These are phyloP conservation scores for Chlamydomonas asymmetrica DNA, from an alignment of 139 green algal genomes.

Conservation along the genomic window DNA sequence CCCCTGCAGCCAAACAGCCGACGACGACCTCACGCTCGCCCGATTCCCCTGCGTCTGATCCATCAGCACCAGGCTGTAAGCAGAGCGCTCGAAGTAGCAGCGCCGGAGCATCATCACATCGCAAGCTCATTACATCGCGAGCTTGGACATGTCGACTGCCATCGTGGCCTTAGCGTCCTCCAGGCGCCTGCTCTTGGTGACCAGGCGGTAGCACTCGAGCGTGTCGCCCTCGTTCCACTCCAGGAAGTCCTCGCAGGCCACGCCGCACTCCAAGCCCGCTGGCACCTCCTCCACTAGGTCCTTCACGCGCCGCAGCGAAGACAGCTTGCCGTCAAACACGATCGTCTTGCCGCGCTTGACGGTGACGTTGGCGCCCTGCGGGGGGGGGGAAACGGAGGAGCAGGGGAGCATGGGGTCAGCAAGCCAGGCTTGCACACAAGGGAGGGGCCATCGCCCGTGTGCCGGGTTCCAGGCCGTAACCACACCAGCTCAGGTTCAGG, in stretches of 20 bases:
- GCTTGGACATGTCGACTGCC: constrained; percentile 30
- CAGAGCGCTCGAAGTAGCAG: too few relatives aligned
- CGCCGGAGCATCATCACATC: too few relatives aligned
- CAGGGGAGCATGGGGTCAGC: not conserved
- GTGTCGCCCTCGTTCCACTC: constrained; percentile 77
- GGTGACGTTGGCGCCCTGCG: constrained; percentile 8
- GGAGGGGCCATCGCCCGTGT: too few relatives aligned
- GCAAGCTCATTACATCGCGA: too few relatives aligned
- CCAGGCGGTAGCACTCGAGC: constrained; percentile 48
- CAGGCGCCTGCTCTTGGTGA: constrained; percentile 54
- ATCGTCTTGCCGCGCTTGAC: constrained; percentile 8
- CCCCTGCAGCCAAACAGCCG: too few relatives aligned
- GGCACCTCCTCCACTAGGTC: constrained; percentile 90
- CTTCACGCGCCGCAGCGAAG: constrained; percentile 87
- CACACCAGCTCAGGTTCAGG: too few relatives aligned
- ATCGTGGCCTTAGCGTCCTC: constrained; percentile 47
- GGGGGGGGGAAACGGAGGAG: not conserved
- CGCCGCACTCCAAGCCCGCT: constrained; percentile 81
- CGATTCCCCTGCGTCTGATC: too few relatives aligned
- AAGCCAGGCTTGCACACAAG: too few relatives aligned
- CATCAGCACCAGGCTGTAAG: too few relatives aligned
- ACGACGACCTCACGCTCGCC: too few relatives aligned
- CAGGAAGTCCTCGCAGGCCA: constrained; percentile 68
- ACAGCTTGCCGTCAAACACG: constrained; percentile 79
- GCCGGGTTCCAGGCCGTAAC: too few relatives aligned